Conservation (phyloP, 1,139 yeast genomes). For the Scheffersomyces quercinus region DNA sequence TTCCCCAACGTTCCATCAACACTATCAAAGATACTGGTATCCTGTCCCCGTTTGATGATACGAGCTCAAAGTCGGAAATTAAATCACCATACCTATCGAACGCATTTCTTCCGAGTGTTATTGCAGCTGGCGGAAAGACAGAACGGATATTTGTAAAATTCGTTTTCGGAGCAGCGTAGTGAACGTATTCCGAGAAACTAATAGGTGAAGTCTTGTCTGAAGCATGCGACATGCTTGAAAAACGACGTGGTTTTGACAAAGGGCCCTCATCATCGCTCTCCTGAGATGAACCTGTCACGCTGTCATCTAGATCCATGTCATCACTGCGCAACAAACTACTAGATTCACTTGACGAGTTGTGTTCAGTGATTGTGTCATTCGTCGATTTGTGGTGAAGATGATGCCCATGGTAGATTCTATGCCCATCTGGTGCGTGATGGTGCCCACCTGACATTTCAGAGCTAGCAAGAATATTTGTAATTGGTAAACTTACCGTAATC, state of each 20-base stretch:
- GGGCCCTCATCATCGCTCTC: conserved; percentile 12
- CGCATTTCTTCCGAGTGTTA: conserved; percentile 73
- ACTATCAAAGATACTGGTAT: conserved; percentile 61
- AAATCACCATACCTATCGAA: conserved; percentile 65
- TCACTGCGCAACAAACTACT: conserved; percentile 13
- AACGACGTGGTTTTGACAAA: conserved; percentile 11
- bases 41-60: conserved; percentile 65
- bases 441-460: conserved; percentile 37
- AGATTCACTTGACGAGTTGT: conserved; percentile 12
- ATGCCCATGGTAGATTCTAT: conserved; percentile 9
- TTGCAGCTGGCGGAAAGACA: conserved; percentile 73
- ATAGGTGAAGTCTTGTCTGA: conserved; percentile 20
- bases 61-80: conserved; percentile 69
- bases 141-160: conserved; percentile 66
- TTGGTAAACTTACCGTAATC: conserved; percentile 63
- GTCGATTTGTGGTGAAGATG: conserved; percentile 10
- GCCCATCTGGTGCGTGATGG: conserved; percentile 21
- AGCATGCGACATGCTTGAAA: conserved; percentile 15
- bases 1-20: conserved; percentile 74
- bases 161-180: conserved; percentile 70
- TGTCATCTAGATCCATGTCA: conserved; percentile 20
- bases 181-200: conserved; percentile 69
- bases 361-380: not conserved
- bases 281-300: conserved; percentile 7
- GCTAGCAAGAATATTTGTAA: conserved; percentile 58